Evolutionary conservation across 495 filamentous ascomycete species (phyloP), one percentile per base, ranked within the genome.

Genomic region (Podospora comata): DNA sequence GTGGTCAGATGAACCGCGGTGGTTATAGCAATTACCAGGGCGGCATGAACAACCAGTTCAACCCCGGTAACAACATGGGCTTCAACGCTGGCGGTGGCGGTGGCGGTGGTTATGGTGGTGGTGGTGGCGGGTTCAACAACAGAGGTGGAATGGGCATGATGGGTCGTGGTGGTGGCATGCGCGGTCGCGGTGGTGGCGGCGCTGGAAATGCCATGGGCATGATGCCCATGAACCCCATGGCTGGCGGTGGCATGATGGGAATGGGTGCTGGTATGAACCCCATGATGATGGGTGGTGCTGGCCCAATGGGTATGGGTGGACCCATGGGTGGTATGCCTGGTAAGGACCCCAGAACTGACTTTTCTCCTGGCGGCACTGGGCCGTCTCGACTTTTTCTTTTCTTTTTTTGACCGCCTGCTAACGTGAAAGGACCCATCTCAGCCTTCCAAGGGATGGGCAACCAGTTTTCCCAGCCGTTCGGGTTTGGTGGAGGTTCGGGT

Each of bases 21-120:
- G 80, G 79, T 16, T 86, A 85, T 74, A 84, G 85, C 75, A 78
- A 78, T 53, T 75, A 75, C 62, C 65, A 73, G 3, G 71, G 69
- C 58, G 67, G 65, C 59, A 84, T 85, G 48, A 79, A 76, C 72
- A 71, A 69, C 54, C 68, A 73, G 13, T 79, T 77, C 58, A 74
- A 78, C 15, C 39, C 39, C 74, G 70, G 72, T 76, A 71, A 79
- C 64, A 68, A 60, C 75, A 71, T 79, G 68, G 82, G 79, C 62
- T 82, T 82, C 60, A 80, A 81, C 65, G 81, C 82, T 28, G 91
- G 92, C 87, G 88, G 92, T 87, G 88, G 87, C 30, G 89, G 87
- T 27, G 89, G 88, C 56, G 78, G 77, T n/a, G 81, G 80, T 69
- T 90, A 88, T 69, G 82, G 80, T 68, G 84, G 84, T 68, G 82